Evolutionary conservation across 441 rosid genomes (phyloP).

Genomic region (Pelargonium australe): DNA sequence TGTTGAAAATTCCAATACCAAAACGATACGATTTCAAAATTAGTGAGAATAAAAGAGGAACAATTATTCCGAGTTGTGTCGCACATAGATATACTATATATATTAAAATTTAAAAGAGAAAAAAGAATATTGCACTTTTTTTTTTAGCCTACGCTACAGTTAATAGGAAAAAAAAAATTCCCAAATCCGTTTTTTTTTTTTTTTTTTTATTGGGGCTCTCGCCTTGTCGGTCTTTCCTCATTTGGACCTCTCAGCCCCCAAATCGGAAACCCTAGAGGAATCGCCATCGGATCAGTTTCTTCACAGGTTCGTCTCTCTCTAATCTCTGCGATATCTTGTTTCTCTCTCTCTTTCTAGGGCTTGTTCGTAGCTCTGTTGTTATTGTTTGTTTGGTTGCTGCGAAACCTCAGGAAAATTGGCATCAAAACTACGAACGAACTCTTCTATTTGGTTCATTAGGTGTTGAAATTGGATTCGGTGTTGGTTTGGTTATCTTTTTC

Average conservation of each 20-base stretch:
- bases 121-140: no score
- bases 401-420: not conserved
- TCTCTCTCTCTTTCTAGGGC: not conserved
- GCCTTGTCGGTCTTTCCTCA: not conserved
- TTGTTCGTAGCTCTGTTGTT: not conserved
- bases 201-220: not conserved
- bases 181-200: not conserved
- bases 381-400: not conserved
- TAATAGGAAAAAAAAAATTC: not conserved
- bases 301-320: slow-evolving; percentile 1
- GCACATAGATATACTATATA: no score
- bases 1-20: no score
- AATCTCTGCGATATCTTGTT: not conserved
- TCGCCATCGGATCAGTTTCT: slow-evolving; percentile 6
- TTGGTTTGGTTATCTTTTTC: no score
- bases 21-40: no score
- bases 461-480: no score
- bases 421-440: no score
- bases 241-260: not conserved
- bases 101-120: no score
- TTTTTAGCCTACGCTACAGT: no score
- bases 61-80: no score
- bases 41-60: no score
- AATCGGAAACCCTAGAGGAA: not conserved
- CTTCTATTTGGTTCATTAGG: no score